Evolutionary conservation across 345 rosid genomes (phyloP).

Genomic region (Gossypium arboreum): DNA sequence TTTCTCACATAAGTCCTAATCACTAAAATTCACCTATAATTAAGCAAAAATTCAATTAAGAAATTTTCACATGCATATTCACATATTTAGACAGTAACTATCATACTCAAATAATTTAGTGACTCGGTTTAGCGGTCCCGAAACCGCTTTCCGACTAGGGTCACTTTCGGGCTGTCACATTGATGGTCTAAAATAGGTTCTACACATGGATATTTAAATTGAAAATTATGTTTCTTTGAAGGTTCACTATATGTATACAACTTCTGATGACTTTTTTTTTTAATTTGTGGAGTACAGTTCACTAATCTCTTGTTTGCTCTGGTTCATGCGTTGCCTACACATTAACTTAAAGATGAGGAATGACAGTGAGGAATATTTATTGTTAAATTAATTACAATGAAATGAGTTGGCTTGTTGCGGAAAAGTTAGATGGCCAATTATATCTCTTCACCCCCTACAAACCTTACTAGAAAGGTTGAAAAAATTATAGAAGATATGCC

Average conservation of each 20-base stretch:
- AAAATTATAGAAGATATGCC: background rate
- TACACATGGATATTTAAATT: background rate
- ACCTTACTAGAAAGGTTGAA: background rate
- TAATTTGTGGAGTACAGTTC: background rate
- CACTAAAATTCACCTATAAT: too few species aligned
- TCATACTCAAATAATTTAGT: too few species aligned
- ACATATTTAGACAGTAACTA: too few species aligned
- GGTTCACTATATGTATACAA: background rate
- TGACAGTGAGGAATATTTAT: background rate
- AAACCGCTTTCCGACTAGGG: too few species aligned
- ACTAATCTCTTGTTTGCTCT: background rate
- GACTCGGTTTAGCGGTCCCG: too few species aligned
- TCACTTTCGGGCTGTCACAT: too few species aligned
- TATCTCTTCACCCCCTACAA: background rate
- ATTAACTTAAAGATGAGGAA: background rate
- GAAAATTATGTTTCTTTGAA: background rate
- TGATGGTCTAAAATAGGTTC: background rate
- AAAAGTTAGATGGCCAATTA: background rate
- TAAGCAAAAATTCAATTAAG: too few species aligned
- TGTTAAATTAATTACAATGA: background rate
- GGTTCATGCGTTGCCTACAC: background rate
- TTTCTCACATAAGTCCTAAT: too few species aligned
- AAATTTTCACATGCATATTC: too few species aligned
- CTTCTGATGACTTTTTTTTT: background rate
- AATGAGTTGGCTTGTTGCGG: background rate